phyloP scores from a whole-genome alignment of 768 basidiomycete genomes.

The Amanita muscaria region DNA sequence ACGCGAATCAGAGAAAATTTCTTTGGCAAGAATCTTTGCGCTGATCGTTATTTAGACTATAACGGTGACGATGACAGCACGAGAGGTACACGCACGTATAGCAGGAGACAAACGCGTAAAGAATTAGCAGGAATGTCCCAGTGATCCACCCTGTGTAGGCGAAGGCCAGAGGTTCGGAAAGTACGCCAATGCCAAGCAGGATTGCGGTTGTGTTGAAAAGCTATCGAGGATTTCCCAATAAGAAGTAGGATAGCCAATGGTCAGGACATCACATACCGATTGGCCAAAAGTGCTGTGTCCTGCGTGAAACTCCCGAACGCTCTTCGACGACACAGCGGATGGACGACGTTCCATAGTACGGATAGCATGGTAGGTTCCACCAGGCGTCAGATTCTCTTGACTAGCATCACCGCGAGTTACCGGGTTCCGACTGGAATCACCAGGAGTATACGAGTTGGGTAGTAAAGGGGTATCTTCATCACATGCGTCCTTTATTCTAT shows the following conservation, averaged over 20 bases:
- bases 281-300: conserved; percentile 70
- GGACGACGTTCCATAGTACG: conserved; percentile 20
- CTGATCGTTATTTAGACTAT: conserved; percentile 27
- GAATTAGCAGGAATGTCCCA: conserved; percentile 65
- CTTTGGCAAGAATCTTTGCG: conserved; percentile 75
- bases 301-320: conserved; percentile 24
- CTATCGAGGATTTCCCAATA: conserved; percentile 26
- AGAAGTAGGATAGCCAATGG: neutral
- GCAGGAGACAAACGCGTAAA: conserved; percentile 75
- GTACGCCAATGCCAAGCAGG: conserved; percentile 79
- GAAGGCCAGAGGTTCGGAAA: conserved; percentile 87
- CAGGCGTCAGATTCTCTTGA: conserved; percentile 7
- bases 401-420: conserved; percentile 1
- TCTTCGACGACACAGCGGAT: conserved; percentile 24
- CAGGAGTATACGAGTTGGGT: conserved; percentile 7
- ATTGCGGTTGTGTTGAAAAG: conserved; percentile 88
- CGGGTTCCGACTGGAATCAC: neutral
- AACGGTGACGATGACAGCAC: conserved; percentile 1
- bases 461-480: conserved; percentile 33
- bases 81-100: conserved; percentile 60
- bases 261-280: conserved; percentile 37
- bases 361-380: conserved; percentile 10
- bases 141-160: conserved; percentile 84
- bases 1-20: conserved; percentile 62
- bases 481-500: conserved; percentile 1